These are phyloP conservation scores for Gardenia jasminoides DNA, from an alignment of 257 asterid genomes.

Conservation along the genomic window DNA sequence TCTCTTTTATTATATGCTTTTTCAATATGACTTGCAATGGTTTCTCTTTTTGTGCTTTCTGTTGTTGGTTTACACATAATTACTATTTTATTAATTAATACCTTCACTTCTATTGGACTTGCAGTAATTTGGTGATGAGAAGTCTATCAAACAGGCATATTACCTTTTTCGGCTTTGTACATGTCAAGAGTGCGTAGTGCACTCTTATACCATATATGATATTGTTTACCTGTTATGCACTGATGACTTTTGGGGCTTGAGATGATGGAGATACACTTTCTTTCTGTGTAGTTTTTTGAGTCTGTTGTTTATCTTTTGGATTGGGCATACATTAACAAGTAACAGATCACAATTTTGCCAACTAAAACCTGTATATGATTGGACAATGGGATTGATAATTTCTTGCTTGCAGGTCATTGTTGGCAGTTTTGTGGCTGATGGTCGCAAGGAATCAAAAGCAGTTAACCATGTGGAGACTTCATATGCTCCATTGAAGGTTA, in stretches of 20 bases:
- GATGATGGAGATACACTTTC: neutral
- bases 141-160: neutral
- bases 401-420: slow-evolving; percentile 40
- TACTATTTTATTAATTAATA: neutral
- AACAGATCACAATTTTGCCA: neutral
- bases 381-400: neutral
- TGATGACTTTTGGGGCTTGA: neutral
- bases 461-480: slow-evolving; percentile 29
- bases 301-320: neutral
- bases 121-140: neutral
- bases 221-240: neutral
- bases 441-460: slow-evolving; percentile 36
- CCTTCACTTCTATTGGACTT: neutral
- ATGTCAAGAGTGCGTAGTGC: too few relatives aligned
- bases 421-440: slow-evolving; percentile 48
- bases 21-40: neutral
- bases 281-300: neutral
- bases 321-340: neutral
- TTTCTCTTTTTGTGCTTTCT: neutral
- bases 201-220: too few relatives aligned
- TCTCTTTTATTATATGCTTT: neutral
- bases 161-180: neutral
- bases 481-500: slow-evolving; percentile 35
- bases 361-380: neutral
- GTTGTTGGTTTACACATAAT: neutral